phyloP scores from a whole-genome alignment of 2,329 filamentous ascomycete species.

The Xenoacremonium recifei region DNA sequence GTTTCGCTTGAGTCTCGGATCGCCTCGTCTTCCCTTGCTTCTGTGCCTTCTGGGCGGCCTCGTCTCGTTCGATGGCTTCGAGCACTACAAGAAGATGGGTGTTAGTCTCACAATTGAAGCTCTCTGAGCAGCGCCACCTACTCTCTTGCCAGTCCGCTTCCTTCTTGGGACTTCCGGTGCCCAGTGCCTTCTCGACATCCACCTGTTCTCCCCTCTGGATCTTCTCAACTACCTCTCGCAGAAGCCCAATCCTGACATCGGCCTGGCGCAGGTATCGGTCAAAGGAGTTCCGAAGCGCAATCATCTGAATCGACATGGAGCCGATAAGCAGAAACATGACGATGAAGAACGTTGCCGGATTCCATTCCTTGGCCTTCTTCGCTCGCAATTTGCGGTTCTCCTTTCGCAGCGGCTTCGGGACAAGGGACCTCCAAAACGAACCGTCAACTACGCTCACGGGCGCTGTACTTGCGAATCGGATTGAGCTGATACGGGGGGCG shows the following conservation, averaged over 20 bases:
- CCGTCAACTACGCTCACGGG: constrained; percentile 52
- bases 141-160: constrained; percentile 90
- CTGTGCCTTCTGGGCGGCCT: constrained; percentile 48
- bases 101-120: no score
- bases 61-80: constrained; percentile 64
- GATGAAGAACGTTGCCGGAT: constrained; percentile 80
- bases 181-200: constrained; percentile 79
- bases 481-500: constrained; percentile 1
- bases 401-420: constrained; percentile 64
- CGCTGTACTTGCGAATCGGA: constrained; percentile 35
- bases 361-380: constrained; percentile 64
- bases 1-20: constrained; percentile 17
- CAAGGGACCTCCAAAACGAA: constrained; percentile 67
- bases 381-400: constrained; percentile 36
- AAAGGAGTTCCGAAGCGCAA: constrained; percentile 75
- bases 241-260: constrained; percentile 72
- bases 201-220: constrained; percentile 73
- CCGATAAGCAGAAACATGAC: constrained; percentile 84
- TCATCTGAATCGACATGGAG: constrained; percentile 92
- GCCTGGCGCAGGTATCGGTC: constrained; percentile 70
- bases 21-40: constrained; percentile 39
- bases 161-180: constrained; percentile 70
- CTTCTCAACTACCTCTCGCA: constrained; percentile 73
- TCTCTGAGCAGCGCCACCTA: no score
- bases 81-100: constrained; percentile 61